Evolutionary conservation across 1,284 basidiomycete genomes (phyloP), one percentile per base, ranked within the genome.

Genomic region (Fomitopsis betulina): DNA sequence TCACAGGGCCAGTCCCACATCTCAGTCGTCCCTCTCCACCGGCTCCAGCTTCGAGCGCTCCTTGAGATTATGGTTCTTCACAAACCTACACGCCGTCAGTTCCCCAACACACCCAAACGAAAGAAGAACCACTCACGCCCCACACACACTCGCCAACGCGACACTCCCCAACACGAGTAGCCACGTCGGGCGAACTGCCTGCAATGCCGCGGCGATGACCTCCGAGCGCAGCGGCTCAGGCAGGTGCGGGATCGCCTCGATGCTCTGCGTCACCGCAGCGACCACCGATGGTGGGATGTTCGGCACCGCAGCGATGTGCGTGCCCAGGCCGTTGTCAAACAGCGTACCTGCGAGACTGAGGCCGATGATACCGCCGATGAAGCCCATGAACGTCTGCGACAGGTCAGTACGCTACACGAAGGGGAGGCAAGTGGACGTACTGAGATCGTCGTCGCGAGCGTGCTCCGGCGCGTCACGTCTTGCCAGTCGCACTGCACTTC

Each of bases 301-400:
- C 10, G 50, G 43, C 5, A 60, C 50, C n/a, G 50, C 19, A 3
- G 32, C 35, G 17, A 60, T n/a, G 19, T 57, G 39, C 23, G 25
- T 49, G 17, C 42, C 42, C 12, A 60, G 49, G 23, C 52, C 23
- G 51, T 60, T 60, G 51, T 60, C 53, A 45, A 52, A 60, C 23
- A 60, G 19, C 2, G 59, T 25, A 12, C 59, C 59, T 5, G 59
- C 59, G 32, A 60, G 37, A 50, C 59, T 60, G 42, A 57, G 43
- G 21, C 56, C 56, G 39, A 57, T 43, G 37, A 57, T 43, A 23
- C 38, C 56, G 2, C 56, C 56, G 40, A 57, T 52, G 51, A 50
- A 53, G 30, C 33, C 21, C 33, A 57, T 43, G 32, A 57, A 57
- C 39, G 42, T 57, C 52, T 39, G 47, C 13, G 23, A n/a, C 5